Evolutionary conservation across 1,284 basidiomycete genomes (phyloP).

Genomic region (Clitocybe nebularis): DNA sequence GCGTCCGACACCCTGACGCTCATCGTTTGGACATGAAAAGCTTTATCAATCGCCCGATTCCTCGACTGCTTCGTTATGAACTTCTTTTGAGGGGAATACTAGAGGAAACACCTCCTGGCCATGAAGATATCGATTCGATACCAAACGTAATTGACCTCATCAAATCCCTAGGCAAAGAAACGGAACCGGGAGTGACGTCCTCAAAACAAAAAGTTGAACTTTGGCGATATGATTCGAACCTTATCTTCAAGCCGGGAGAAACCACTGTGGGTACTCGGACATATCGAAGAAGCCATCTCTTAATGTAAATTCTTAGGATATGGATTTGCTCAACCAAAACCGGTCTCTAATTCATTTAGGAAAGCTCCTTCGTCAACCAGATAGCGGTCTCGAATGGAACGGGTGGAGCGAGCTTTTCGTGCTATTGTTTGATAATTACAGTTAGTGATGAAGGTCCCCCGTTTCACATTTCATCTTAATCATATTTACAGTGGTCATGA

Average conservation of each 20-base stretch:
- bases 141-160: constrained; percentile 85
- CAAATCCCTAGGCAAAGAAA: constrained; percentile 79
- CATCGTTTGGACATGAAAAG: constrained; percentile 82
- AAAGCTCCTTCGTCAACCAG: constrained; percentile 79
- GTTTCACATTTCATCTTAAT: constrained; percentile 1
- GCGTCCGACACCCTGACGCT: constrained; percentile 68
- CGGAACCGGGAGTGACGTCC: constrained; percentile 80
- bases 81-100: constrained; percentile 80
- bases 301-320: constrained; percentile 48
- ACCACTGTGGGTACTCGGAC: constrained; percentile 53
- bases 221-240: constrained; percentile 78
- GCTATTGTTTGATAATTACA: constrained; percentile 89
- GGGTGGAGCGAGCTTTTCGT: constrained; percentile 87
- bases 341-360: constrained; percentile 82
- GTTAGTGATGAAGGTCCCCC: constrained; percentile 43
- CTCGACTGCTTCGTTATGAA: constrained; percentile 85
- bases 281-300: too few species aligned
- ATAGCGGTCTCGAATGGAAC: constrained; percentile 77
- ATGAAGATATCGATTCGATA: constrained; percentile 78
- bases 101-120: constrained; percentile 64
- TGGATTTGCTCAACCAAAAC: constrained; percentile 82
- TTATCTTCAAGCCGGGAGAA: constrained; percentile 81
- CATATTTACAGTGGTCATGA: constrained; percentile 70
- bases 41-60: constrained; percentile 88
- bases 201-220: constrained; percentile 85